A percentile compares a stretch with the other conserved stretches of the same genome.
Evolutionary conservation across 768 basidiomycete species (phyloP).

Genomic region (Calocybe indica): DNA sequence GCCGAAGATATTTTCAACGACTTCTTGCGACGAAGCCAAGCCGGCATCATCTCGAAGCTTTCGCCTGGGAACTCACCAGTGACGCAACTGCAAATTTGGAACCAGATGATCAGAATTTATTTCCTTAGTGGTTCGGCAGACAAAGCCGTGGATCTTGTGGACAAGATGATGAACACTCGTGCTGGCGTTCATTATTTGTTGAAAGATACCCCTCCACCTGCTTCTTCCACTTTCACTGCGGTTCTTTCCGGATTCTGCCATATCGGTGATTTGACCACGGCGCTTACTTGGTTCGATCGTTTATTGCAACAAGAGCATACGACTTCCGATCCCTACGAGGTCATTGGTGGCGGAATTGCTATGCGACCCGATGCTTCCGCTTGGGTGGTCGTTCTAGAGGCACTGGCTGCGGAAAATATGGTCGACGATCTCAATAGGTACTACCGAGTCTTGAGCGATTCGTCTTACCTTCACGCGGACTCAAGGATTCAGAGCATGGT

Average conservation of each 20-base stretch:
- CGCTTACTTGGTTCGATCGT: conserved; percentile 66
- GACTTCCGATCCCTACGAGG: conserved; percentile 32
- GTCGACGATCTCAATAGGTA: conserved; percentile 47
- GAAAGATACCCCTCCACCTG: conserved; percentile 47
- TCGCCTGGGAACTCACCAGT: conserved; percentile 20
- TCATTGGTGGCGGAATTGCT: conserved; percentile 27
- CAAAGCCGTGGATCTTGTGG: conserved; percentile 59
- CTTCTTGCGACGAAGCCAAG: conserved; percentile 21
- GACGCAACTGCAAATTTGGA: conserved; percentile 46
- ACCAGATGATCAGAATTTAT: conserved; percentile 71
- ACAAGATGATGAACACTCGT: conserved; percentile 58
- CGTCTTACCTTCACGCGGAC: conserved; percentile 25
- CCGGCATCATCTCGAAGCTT: not conserved
- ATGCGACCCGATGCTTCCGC: conserved; percentile 46
- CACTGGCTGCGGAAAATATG: conserved; percentile 42
- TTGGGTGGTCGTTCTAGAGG: conserved; percentile 57
- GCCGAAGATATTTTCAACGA: conserved; percentile 59
- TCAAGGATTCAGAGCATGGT: conserved; percentile 26
- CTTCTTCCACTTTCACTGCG: conserved; percentile 55
- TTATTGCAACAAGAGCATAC: conserved; percentile 39
- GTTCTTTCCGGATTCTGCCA: conserved; percentile 64
- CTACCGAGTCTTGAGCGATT: conserved; percentile 14
- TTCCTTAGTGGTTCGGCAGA: conserved; percentile 59
- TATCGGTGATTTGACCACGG: conserved; percentile 54
- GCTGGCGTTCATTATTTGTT: conserved; percentile 27